Evolutionary conservation across 2,329 filamentous ascomycete genomes (phyloP), one percentile per base, ranked within the genome.

Genomic region (Sporothrix inflata): DNA sequence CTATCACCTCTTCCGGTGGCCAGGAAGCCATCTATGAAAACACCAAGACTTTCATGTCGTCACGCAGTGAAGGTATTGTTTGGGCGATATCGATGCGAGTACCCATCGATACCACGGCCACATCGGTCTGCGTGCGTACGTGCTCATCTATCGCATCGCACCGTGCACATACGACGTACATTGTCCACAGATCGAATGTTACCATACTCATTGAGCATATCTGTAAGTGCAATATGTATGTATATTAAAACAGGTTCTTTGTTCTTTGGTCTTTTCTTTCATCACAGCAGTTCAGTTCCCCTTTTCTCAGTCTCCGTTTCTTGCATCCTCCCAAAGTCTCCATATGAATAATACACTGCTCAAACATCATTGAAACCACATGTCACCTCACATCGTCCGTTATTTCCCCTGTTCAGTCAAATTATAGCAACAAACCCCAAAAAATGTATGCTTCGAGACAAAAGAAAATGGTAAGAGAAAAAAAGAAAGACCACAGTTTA

Each of bases 381-480:
- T 27, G 3, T 38, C 47, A 21, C 45, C 34, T 45, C 60, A 27
- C 57, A 65, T 24, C 55, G 38, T 51, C 24, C 27, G 19, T 60
- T 42, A 38, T 38, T 30, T 30, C 38, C 21, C 8, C 30, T 12
- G 11, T 55, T 55, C 51, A 24, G 11, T 30, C 42, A 47, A 45
- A 34, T 42, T 30, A 71, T 21, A 66, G 16, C 60, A 65, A 45
- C 38, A 65, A 45, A 47, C 14, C n/a, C 30, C 14, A 61, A 57
- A 16, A 53, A 4, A 53, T 42, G 42, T 11, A 61, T 45, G 11
- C 12, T 66, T 70, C 34, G n/a, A 47, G 40, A 63, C 42, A 40
- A 60, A 76, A 76, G 72, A 76, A 76, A 76, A 75, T n/a, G 51
- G 24, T 72, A 72, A 77, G 75, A 78, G 65, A 47, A 72, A 75